Conservation (phyloP, 208 protist species). For the Crithidia expoeki region DNA sequence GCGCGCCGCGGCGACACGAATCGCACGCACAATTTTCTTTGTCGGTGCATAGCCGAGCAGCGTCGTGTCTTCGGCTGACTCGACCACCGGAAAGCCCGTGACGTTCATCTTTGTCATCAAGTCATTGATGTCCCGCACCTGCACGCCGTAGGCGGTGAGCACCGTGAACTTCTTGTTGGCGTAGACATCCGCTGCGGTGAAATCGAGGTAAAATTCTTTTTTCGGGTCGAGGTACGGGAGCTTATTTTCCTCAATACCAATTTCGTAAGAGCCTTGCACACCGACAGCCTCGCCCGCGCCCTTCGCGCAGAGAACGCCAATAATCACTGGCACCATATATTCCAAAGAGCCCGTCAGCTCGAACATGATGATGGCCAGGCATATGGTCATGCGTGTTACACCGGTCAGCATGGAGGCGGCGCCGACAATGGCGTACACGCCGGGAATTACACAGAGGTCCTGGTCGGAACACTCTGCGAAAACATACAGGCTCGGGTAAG, state of each 20-base stretch:
- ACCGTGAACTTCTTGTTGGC: slow-evolving; percentile 53
- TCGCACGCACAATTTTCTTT: slow-evolving; percentile 60
- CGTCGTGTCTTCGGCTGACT: slow-evolving; percentile 53
- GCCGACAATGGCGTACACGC: slow-evolving; percentile 94
- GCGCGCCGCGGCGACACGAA: slow-evolving; percentile 55
- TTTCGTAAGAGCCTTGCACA: slow-evolving; percentile 79
- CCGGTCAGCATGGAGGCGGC: slow-evolving; percentile 92
- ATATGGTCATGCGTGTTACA: slow-evolving; percentile 93
- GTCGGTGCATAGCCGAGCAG: slow-evolving; percentile 73
- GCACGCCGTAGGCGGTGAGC: slow-evolving; percentile 67
- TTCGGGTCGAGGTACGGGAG: slow-evolving; percentile 85
- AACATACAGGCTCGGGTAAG: slow-evolving; percentile 52
- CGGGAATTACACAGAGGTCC: slow-evolving; percentile 82
- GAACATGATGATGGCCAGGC: slow-evolving; percentile 94
- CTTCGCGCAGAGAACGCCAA: slow-evolving; percentile 75
- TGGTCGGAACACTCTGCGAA: slow-evolving; percentile 70
- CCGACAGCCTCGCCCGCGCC: slow-evolving; percentile 73
- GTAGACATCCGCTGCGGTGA: slow-evolving; percentile 63
- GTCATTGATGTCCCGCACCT: slow-evolving; percentile 63
- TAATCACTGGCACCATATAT: slow-evolving; percentile 80
- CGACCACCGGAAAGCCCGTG: slow-evolving; percentile 77
- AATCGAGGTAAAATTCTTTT: slow-evolving; percentile 72
- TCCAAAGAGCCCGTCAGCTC: slow-evolving; percentile 91
- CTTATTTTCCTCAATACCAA: slow-evolving; percentile 75
- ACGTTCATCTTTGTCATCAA: slow-evolving; percentile 64